A percentile compares a stretch with the other conserved stretches of the same genome.
These are phyloP conservation scores for Coemansia sp. DNA, from an alignment of 192 early-diverging fungal species.

Conservation along the genomic window DNA sequence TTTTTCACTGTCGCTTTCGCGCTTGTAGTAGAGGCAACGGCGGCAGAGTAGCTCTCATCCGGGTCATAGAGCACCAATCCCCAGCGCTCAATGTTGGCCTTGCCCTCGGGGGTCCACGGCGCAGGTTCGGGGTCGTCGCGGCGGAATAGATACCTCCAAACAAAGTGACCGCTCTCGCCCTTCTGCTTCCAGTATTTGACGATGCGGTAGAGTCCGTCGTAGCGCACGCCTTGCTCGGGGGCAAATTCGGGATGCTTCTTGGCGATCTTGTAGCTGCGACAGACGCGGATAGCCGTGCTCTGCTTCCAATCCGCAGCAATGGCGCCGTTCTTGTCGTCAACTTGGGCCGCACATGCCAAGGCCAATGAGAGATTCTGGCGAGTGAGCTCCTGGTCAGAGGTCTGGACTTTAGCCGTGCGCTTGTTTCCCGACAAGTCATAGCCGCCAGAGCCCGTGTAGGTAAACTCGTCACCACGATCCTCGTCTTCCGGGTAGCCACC, in stretches of 20 bases:
- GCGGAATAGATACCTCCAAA: slow-evolving; percentile 69
- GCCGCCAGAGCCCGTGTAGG: slow-evolving; percentile 72
- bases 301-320: slow-evolving; percentile 59
- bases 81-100: slow-evolving; percentile 36
- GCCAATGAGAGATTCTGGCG: slow-evolving; percentile 64
- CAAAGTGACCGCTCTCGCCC: slow-evolving; percentile 48
- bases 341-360: slow-evolving; percentile 57
- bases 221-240: slow-evolving; percentile 60
- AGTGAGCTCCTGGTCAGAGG: slow-evolving; percentile 62
- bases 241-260: slow-evolving; percentile 58
- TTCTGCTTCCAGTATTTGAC: slow-evolving; percentile 66
- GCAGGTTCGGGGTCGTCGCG: slow-evolving; percentile 66
- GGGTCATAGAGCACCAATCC: slow-evolving; percentile 55
- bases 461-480: slow-evolving; percentile 68
- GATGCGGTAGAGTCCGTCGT: slow-evolving; percentile 71
- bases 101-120: slow-evolving; percentile 67
- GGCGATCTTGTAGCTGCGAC: slow-evolving; percentile 56
- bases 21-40: too few species aligned
- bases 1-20: neutral
- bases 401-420: slow-evolving; percentile 55
- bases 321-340: slow-evolving; percentile 48
- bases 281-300: slow-evolving; percentile 62
- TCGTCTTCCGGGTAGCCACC: slow-evolving; percentile 70
- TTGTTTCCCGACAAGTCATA: slow-evolving; percentile 62
- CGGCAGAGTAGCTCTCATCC: too few species aligned